Base-by-base conservation (phyloP, 148 eudicot genomes). In the Fagopyrum esculentum region DNA sequence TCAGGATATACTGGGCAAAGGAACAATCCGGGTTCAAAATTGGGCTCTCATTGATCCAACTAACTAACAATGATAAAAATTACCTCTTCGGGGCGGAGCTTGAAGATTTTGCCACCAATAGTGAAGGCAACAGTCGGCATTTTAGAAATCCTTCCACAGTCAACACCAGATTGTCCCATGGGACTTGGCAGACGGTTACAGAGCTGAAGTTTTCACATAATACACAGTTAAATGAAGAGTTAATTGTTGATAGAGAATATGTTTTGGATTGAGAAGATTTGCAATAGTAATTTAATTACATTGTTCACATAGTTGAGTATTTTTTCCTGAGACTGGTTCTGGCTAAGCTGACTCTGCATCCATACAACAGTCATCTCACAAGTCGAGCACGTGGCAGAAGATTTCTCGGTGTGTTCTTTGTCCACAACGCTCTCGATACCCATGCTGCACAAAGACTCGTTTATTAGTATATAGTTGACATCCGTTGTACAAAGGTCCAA, bases 321-420 rank as follows among this genome's bases (percentile, higher is more conserved):
- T 22, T 57, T 84, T 6, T 90, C 94, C 80, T 91, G 79, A 60
- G 99, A 92, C 80, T 84, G 83, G 77, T 92, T 95, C 74, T 86
- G 87, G 54, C 61, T 81, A 45, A 95, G 87, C 76, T 95, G 96
- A 76, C 77, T 89, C 63, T 88, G 87, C 89, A 92, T 87, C 99
- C 99, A 95, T 56, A 89, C 91, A 54, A 92, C 94, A 19, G 94
- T 80, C 98, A 95, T 95, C 85, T 95, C 99, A 82, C 99, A 95
- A 50, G 90, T 83, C 26, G 92, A 56, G 83, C 99, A 95, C 86
- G 76, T 83, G 48, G 77, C 89, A 64, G 87, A 78, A 59, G 90
- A 80, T 45, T 76, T 81, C 17, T 72, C 90, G 22, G 75, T 57
- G 29, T 52, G 79, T 13, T 86, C 87, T 78, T 81, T 78, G 73